A percentile compares a stretch with the other conserved stretches of the same genome.
phyloP scores from a whole-genome alignment of 23 red algal genomes.

The Agarophyton chilense region DNA sequence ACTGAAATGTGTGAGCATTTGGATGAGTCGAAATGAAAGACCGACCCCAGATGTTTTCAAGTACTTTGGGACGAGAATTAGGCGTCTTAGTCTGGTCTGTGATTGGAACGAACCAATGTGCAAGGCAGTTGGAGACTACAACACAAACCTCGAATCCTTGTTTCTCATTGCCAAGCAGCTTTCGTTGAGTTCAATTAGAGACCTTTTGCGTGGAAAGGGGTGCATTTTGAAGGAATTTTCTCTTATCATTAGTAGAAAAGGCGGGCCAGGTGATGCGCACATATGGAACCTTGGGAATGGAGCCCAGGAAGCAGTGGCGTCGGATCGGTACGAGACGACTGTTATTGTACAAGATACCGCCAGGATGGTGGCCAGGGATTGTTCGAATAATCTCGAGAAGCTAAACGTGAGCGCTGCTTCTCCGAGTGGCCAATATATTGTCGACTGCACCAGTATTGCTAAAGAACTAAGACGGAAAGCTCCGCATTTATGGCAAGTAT shows the following conservation, averaged over 20 bases:
- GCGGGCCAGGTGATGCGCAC: slow-evolving; percentile 4
- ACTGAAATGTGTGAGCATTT: slow-evolving; percentile 28
- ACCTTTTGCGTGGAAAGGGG: slow-evolving; percentile 3
- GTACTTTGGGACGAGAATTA: slow-evolving; percentile 44
- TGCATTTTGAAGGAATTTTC: slow-evolving; percentile 47
- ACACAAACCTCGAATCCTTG: slow-evolving; percentile 57
- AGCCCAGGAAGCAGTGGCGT: neutral
- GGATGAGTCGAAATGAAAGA: slow-evolving; percentile 50
- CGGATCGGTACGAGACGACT: slow-evolving; percentile 11
- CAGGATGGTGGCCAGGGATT: slow-evolving; percentile 39
- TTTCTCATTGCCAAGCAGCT: slow-evolving; percentile 46
- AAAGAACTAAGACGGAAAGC: slow-evolving; percentile 46
- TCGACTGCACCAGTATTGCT: slow-evolving; percentile 46
- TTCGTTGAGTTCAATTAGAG: slow-evolving; percentile 33
- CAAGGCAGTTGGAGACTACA: slow-evolving; percentile 38
- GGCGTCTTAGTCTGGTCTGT: slow-evolving; percentile 54
- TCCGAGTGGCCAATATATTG: slow-evolving; percentile 24
- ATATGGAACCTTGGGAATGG: slow-evolving; percentile 1
- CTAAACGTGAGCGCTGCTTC: slow-evolving; percentile 54
- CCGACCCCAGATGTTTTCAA: slow-evolving; percentile 49
- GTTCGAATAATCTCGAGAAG: slow-evolving; percentile 59
- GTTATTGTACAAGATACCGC: slow-evolving; percentile 48
- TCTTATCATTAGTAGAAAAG: slow-evolving; percentile 48
- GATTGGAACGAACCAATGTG: slow-evolving; percentile 69
- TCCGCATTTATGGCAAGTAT: slow-evolving; percentile 57